Base-by-base conservation (phyloP, 352 stramenopile species). In the Phytophthora fragariaefolia region DNA sequence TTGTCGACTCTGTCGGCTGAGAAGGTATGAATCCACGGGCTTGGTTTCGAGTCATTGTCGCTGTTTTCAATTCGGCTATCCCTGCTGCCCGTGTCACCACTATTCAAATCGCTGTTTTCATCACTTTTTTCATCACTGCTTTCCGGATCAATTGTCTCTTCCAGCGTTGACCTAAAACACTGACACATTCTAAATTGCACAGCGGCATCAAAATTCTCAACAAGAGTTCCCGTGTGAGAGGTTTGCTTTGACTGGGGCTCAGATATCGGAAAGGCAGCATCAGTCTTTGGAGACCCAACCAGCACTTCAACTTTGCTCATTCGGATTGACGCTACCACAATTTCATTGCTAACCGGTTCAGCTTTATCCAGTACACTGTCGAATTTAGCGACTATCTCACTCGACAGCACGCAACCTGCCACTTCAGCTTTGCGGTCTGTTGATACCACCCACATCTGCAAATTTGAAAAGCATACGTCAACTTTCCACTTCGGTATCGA, bases 381-480 rank as follows among this genome's bases (percentile, higher is more conserved):
- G 61, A 77, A 71, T 23, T 61, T 74, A 6, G 51, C 64, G 30
- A 58, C 18, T n/a, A 80, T 42, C 38, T 76, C 40, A 23, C 58
- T 72, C 5, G 79, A 89, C 8, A 93, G 34, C 54, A 86, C 75
- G 26, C 89, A 74, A 36, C 82, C 85, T 34, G 77, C 64, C 13
- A 76, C 76, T 9, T 93, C 83, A 3, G 69, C 55, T 53, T 82
- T 87, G 10, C 73, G 74, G 51, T 93, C 85, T 0, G 73, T 90
- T 24, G 85, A 87, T 10, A 93, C 50, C 12, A 93, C 40, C 85
- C 85, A 93, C 42, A 92, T 20, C 49, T 92, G 69, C 47, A 92
- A 49, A 43, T 86, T 81, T 2, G 64, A 65, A 20, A 93, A 71
- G 9, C 82, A 57, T 3, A 75, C 66, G 32, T 76, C 70, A 40